A percentile compares a stretch with the other conserved stretches of the same genome.
Evolutionary conservation across 164 flowering plant species (phyloP).

Genomic region (Vitis cinerea): DNA sequence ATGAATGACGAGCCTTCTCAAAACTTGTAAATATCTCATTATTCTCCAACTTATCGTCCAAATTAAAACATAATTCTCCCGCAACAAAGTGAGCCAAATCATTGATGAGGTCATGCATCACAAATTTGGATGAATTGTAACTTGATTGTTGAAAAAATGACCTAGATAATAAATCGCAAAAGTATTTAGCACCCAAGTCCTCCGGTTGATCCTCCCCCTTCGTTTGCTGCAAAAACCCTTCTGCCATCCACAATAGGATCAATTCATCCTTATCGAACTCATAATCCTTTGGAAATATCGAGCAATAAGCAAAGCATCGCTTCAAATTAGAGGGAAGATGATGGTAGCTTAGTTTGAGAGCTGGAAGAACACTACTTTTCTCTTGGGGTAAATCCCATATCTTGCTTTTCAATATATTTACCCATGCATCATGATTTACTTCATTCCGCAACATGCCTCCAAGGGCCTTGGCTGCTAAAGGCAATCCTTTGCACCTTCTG

Average conservation of each 20-base stretch:
- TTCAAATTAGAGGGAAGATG: slow-evolving; percentile 2
- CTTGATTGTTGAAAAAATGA: slow-evolving; percentile 2
- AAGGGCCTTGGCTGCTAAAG: too few relatives aligned
- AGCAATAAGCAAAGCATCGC: slow-evolving; percentile 10
- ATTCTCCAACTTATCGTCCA: too few relatives aligned
- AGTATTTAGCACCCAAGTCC: neutral
- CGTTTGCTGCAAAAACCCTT: neutral
- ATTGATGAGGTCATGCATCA: slow-evolving; percentile 7
- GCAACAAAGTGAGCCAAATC: slow-evolving; percentile 3
- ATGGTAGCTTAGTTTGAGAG: neutral
- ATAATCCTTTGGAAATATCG: slow-evolving; percentile 10
- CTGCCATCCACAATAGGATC: slow-evolving; percentile 9
- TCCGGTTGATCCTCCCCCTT: neutral
- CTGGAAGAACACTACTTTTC: too few relatives aligned
- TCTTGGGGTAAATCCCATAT: neutral
- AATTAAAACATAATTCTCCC: neutral
- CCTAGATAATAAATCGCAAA: neutral
- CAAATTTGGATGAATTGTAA: neutral
- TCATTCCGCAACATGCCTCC: too few relatives aligned
- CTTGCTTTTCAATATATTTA: neutral
- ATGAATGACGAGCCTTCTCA: neutral
- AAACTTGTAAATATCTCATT: neutral
- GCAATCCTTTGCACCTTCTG: too few relatives aligned
- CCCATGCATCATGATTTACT: too few relatives aligned
- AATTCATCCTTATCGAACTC: neutral